Evolutionary conservation across 108 stramenopile species (phyloP), one percentile per base, ranked within the genome.

Genomic region (Bacterosira constricta): DNA sequence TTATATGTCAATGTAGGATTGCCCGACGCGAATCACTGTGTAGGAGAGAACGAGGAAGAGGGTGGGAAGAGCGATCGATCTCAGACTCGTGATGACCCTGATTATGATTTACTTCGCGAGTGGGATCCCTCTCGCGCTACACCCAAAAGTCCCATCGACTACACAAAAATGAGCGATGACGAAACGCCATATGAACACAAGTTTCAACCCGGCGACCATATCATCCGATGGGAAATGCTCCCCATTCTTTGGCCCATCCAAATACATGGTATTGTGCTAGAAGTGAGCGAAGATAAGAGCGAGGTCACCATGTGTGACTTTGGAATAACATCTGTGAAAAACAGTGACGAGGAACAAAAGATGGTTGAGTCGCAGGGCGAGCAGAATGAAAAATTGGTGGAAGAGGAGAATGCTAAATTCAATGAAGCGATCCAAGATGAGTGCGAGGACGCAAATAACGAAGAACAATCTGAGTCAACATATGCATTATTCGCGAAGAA

Each of bases 251-350:
- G 75, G 62, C 86, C 86, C 10, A 83, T 86, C 20, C 86, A 86
- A 56, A 78, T 86, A 31, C 83, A 86, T 58, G 86, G 82, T 4
- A 84, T 86, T 56, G 82, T 83, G 6, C 38, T 86, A 23, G 75
- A 77, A 64, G 70, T 81, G 9, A 69, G 70, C 21, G 69, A 51
- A 46, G 75, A 77, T 53, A 63, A 49, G 57, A 72, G 54, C 4
- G 59, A 62, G 15, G 69, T 83, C 12, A 81, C 79, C 27, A 72
- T 85, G 32, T 66, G 75, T 54, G 81, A 85, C 49, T 85, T 85
- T 79, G 85, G 85, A 3, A 65, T 83, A 29, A 75, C 83, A 18
- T 30, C 71, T 29, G 58, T 58, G 9, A 77, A 72, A n/a, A 30
- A 62, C 18, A 52, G 45, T 37, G 59, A 47, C 1, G 20, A 69